A percentile compares a stretch with the other conserved stretches of the same genome.
Evolutionary conservation across 129 eudicot species (phyloP).

Genomic region (Pseudognaphalium luteoalbum): DNA sequence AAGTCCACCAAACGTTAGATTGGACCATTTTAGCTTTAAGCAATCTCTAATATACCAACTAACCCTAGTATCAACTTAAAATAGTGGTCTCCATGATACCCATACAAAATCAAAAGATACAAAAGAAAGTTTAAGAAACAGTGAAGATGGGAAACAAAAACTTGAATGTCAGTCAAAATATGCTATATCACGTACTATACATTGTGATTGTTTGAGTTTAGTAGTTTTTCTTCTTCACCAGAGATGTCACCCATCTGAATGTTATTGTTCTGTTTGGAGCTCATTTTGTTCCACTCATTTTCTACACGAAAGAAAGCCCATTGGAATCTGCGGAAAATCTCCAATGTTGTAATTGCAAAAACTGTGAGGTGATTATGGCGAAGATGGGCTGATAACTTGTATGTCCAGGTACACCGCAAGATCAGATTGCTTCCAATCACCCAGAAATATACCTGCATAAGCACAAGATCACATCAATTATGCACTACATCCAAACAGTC

Average conservation of each 20-base stretch:
- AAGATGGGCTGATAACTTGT: conserved; percentile 97
- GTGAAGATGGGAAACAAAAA: conserved; percentile 7
- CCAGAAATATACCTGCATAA: conserved; percentile 77
- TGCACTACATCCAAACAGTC: background rate
- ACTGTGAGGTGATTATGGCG: conserved; percentile 88
- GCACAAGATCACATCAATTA: background rate
- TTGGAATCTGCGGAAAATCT: conserved; percentile 86
- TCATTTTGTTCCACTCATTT: conserved; percentile 86
- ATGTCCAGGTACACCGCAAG: conserved; percentile 94
- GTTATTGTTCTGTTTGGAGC: conserved; percentile 45
- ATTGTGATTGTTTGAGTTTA: conserved; percentile 53
- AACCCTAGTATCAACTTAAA: conserved; percentile 17
- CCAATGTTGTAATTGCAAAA: conserved; percentile 71
- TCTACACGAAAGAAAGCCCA: conserved; percentile 98
- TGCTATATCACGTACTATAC: conserved; percentile 44
- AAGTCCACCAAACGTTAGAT: background rate
- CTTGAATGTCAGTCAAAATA: conserved; percentile 12
- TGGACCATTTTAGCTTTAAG: background rate
- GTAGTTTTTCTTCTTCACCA: conserved; percentile 69
- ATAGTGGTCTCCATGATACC: background rate
- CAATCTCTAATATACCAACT: conserved; percentile 4
- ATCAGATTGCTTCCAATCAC: conserved; percentile 88
- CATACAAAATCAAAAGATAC: conserved; percentile 19
- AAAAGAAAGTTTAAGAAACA: conserved; percentile 21
- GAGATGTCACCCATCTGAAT: conserved; percentile 48